These are phyloP conservation scores for Parmelia sp. DNA, from an alignment of 495 filamentous ascomycete species.

Conservation along the genomic window DNA sequence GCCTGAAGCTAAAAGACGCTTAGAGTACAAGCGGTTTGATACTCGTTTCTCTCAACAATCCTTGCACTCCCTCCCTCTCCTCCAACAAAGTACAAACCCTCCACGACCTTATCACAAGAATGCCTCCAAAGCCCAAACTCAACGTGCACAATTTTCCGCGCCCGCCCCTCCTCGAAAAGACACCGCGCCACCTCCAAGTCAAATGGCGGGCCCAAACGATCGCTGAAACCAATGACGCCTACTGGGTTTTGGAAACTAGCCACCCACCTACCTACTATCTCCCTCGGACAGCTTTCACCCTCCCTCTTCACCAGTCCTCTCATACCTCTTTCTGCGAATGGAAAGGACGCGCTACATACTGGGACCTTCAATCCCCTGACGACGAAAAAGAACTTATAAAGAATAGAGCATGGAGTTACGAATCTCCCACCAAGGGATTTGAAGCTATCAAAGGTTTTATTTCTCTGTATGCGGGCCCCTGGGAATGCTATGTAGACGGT, in stretches of 20 bases:
- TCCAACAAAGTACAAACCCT: too few species aligned
- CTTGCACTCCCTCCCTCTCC: not conserved
- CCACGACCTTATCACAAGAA: not conserved
- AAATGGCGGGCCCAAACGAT: conserved; percentile 46
- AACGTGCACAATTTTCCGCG: conserved; percentile 54
- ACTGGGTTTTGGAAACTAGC: conserved; percentile 55
- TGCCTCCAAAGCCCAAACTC: conserved; percentile 43
- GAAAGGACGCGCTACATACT: conserved; percentile 52
- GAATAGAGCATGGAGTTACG: conserved; percentile 51
- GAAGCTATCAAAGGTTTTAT: conserved; percentile 45
- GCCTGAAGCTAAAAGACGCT: not conserved
- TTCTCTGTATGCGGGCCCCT: conserved; percentile 49
- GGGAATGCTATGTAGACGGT: conserved; percentile 57
- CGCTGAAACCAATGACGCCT: conserved; percentile 48
- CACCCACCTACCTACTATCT: conserved; percentile 57
- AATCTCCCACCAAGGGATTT: conserved; percentile 43
- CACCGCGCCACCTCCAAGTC: conserved; percentile 44
- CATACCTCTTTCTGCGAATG: conserved; percentile 49
- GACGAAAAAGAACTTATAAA: conserved; percentile 34
- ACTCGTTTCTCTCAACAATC: not conserved
- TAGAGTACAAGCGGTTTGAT: not conserved
- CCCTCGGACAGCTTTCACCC: conserved; percentile 37
- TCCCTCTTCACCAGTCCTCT: conserved; percentile 39
- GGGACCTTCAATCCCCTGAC: conserved; percentile 33
- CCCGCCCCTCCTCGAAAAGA: conserved; percentile 48